These are phyloP conservation scores for Megacollybia marginata DNA, from an alignment of 768 basidiomycete species.

Conservation along the genomic window DNA sequence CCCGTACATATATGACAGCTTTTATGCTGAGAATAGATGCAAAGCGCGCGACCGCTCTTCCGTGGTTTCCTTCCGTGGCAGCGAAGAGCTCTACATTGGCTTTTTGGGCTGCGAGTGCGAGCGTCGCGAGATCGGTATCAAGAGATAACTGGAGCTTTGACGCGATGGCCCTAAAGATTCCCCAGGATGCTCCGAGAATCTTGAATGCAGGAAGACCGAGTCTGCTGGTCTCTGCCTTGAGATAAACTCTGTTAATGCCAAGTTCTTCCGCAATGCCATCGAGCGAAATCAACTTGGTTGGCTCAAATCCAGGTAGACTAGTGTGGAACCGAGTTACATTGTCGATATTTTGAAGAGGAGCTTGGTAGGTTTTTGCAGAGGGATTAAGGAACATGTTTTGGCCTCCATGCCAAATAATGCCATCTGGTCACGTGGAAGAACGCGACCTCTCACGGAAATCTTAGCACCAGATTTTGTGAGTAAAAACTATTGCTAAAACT, in stretches of 20 bases:
- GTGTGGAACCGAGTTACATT: too few relatives aligned
- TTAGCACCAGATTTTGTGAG: too few relatives aligned
- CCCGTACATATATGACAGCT: not conserved
- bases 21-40: not conserved
- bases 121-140: not conserved
- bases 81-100: not conserved
- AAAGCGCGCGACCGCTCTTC: conserved; percentile 5
- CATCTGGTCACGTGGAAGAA: too few relatives aligned
- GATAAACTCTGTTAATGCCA: not conserved
- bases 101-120: not conserved
- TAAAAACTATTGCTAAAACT: too few relatives aligned
- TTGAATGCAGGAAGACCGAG: conserved; percentile 6
- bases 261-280: not conserved
- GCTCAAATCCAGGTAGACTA: too few relatives aligned
- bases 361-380: too few relatives aligned
- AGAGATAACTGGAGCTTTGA: not conserved
- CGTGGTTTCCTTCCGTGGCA: conserved; percentile 5
- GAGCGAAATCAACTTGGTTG: not conserved
- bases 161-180: conserved; percentile 2
- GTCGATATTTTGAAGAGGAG: too few relatives aligned
- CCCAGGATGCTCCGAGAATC: conserved; percentile 8
- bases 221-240: conserved; percentile 5
- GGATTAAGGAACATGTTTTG: too few relatives aligned
- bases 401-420: too few relatives aligned
- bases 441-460: too few relatives aligned